Percentiles rank a stretch among this genome's conserved stretches.
Evolutionary conservation across 306 rosid genomes (phyloP).

Genomic region (Begonia masoniana): DNA sequence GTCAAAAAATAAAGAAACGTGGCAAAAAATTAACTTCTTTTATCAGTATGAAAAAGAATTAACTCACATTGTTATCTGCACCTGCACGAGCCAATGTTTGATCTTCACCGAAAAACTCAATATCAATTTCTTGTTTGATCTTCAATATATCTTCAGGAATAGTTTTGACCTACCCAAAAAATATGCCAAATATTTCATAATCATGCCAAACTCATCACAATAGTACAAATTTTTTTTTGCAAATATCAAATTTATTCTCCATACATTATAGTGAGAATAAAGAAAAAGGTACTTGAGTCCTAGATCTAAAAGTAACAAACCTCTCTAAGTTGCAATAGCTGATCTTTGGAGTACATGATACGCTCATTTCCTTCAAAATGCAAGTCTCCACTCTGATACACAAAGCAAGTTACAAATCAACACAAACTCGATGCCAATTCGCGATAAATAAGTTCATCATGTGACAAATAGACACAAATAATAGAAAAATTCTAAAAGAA

Average conservation of each 20-base stretch:
- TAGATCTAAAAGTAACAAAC: slow-evolving; percentile 1
- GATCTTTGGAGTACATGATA: slow-evolving; percentile 24
- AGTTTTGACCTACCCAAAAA: slow-evolving; percentile 9
- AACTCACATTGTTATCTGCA: slow-evolving; percentile 22
- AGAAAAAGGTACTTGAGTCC: too few relatives aligned
- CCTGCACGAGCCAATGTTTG: slow-evolving; percentile 20
- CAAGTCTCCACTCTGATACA: slow-evolving; percentile 18
- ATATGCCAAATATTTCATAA: neutral
- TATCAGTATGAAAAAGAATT: neutral
- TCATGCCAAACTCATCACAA: too few relatives aligned
- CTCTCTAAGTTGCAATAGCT: slow-evolving; percentile 24
- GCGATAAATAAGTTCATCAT: too few relatives aligned
- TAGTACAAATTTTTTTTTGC: too few relatives aligned
- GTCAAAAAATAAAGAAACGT: too few relatives aligned
- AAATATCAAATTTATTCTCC: too few relatives aligned
- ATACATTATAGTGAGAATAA: too few relatives aligned
- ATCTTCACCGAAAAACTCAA: slow-evolving; percentile 21
- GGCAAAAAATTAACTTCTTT: neutral
- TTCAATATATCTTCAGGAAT: slow-evolving; percentile 24
- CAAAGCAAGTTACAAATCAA: too few relatives aligned
- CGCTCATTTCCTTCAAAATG: slow-evolving; percentile 27
- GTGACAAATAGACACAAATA: too few relatives aligned
- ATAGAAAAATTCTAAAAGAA: too few relatives aligned
- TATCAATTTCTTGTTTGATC: slow-evolving; percentile 24
- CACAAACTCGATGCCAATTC: too few relatives aligned